Percentiles rank a stretch among this genome's conserved stretches.
phyloP scores from a whole-genome alignment of 768 basidiomycete species.

The Hygrocybe punicea region DNA sequence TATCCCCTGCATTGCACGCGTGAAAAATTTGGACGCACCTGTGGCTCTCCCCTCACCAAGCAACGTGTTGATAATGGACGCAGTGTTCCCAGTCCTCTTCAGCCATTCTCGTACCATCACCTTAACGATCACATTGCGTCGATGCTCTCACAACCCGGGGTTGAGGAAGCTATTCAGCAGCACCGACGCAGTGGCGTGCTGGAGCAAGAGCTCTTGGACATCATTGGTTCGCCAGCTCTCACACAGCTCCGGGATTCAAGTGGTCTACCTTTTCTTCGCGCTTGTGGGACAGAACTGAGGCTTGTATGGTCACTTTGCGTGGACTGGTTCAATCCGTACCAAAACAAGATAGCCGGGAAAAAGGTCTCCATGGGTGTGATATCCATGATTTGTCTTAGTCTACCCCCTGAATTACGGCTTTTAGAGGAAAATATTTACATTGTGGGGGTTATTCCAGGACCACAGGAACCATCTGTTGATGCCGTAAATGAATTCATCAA shows the following conservation, averaged over 20 bases:
- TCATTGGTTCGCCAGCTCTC: background rate
- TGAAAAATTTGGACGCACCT: background rate
- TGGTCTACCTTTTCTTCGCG: conserved; percentile 1
- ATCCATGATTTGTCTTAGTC: background rate
- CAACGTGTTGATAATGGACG: background rate
- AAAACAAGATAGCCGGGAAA: conserved; percentile 1
- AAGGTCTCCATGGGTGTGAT: background rate
- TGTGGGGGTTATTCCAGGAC: conserved; percentile 34
- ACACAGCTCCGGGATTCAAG: background rate
- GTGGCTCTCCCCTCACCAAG: background rate
- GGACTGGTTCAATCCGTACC: conserved; percentile 1
- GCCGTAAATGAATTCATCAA: conserved; percentile 34
- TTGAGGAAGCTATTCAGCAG: conserved; percentile 9
- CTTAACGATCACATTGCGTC: conserved; percentile 9
- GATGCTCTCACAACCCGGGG: conserved; percentile 4
- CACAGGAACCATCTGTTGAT: conserved; percentile 26
- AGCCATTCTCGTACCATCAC: conserved; percentile 6
- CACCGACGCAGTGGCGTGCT: background rate
- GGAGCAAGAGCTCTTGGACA: background rate
- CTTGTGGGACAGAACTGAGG: background rate
- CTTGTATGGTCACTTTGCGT: background rate
- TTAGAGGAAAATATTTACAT: conserved; percentile 22
- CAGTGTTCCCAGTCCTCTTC: background rate
- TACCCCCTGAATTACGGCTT: background rate
- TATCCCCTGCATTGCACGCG: background rate